Evolutionary conservation across 306 rosid genomes (phyloP), one percentile per base, ranked within the genome.

Genomic region (Castanea crenata): DNA sequence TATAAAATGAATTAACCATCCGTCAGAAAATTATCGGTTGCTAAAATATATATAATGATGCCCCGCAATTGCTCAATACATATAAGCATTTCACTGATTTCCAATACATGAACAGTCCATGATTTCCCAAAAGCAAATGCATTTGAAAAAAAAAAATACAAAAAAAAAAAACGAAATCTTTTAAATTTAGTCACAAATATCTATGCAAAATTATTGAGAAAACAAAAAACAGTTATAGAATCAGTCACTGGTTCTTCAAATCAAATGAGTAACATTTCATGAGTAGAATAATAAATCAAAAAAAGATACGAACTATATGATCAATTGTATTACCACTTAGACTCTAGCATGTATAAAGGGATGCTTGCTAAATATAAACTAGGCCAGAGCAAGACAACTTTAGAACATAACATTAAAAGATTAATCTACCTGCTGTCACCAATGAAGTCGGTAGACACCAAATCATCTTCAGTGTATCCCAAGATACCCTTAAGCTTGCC

Each of bases 391-490:
- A 20, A 19, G 38, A 35, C 52, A 34, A 46, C 46, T 38, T 7
- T 9, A 34, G 4, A 67, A 7, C 35, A 44, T 58, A 19, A 35
- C 18, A 2, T 55, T 62, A 51, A 67, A 56, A 58, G 15, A 31
- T 31, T 54, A 74, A 58, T 55, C 82, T 83, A 96, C 98, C 99
- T 96, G 96, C 55, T 93, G 65, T 96, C 99, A 67, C 98, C 98
- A 85, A 91, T 2, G 51, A 93, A 93, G 84, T 91, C 98, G 1
- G 92, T 76, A 15, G 98, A 93, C 71, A 93, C 98, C 70, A 93
- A 92, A 90, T 93, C 97, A 3, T 92, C 97, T 78, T 92, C 97
- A 0, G 89, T 86, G 91, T 90, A 93, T n/a, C 98, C 98, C 92
- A 93, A 84, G 74, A 93, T 93, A 1, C 97, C 98, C 93, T 93